phyloP scores from a whole-genome alignment of 495 filamentous ascomycete species.

The Thermothielavioides terrestris region DNA sequence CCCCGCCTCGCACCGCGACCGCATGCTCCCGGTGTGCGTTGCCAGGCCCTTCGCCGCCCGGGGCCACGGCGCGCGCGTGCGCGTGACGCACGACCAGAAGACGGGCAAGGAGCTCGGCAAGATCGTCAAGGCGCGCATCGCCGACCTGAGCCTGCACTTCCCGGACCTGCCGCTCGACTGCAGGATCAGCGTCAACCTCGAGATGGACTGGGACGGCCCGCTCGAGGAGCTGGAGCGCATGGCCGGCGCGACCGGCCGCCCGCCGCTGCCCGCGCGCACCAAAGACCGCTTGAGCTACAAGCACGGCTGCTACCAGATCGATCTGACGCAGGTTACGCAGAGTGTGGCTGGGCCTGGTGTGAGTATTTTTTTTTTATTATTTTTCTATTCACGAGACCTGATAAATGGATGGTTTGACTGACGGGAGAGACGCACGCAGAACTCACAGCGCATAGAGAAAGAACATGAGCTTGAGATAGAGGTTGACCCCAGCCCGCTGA shows the following conservation, averaged over 20 bases:
- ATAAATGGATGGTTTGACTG: too few species aligned
- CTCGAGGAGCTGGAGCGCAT: conserved; percentile 43
- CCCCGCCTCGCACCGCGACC: conserved; percentile 40
- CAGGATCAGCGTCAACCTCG: conserved; percentile 81
- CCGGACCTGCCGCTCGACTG: conserved; percentile 69
- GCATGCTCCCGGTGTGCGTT: conserved; percentile 35
- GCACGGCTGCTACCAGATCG: conserved; percentile 76
- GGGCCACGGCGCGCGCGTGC: conserved; percentile 56
- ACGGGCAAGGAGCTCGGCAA: conserved; percentile 64
- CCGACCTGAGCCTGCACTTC: conserved; percentile 71
- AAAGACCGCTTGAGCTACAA: conserved; percentile 88
- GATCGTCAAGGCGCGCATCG: conserved; percentile 83
- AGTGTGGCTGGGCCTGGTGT: conserved; percentile 35
- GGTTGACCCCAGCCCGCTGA: conserved; percentile 55
- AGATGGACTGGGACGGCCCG: conserved; percentile 75
- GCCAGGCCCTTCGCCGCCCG: conserved; percentile 42
- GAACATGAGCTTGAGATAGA: conserved; percentile 89
- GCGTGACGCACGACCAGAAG: conserved; percentile 68
- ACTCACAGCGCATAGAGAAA: conserved; percentile 47
- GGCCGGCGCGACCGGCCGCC: conserved; percentile 24
- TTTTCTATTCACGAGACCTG: neutral
- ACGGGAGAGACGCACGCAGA: conserved; percentile 18
- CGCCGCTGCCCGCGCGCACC: conserved; percentile 51
- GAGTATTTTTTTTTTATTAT: conserved; percentile 24
- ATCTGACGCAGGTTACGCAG: conserved; percentile 75